Evolutionary conservation across 257 asterid genomes (phyloP), one percentile per base, ranked within the genome.

Genomic region (Primulina eburnea): DNA sequence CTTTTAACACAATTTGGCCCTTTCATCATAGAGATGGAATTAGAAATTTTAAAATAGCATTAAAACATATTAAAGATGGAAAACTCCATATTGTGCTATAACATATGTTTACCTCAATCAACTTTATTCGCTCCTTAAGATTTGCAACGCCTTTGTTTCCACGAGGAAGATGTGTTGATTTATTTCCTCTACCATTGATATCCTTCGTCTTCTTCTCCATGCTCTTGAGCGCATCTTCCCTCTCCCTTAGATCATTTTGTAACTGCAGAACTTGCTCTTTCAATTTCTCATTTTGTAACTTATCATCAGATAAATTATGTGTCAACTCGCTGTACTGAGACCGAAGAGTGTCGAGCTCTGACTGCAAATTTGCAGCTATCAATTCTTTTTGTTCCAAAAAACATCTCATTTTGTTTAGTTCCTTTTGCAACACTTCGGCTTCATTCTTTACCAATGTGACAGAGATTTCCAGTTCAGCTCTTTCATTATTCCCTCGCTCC

Each of bases 1-100:
- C 98, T 79, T 85, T 94, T 71, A 65, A 60, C 76, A 83, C 80
- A 82, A 89, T 81, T 70, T 88, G 89, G 75, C 78, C 86, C 97
- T 94, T 14, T 74, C 56, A 64, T 65, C 68, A 16, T 6, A 4
- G 59, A 75, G 67, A n/a, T 17, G n/a, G 53, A 20, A 75, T 67
- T 34, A 67, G 26, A 4, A 69, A 67, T 65, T 69, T 30, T 10
- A 37, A 16, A 47, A 34, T 60, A 68, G 8, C 43, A 35, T 35
- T 12, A 37, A 75, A 74, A 71, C 34, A 8, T 10, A 43, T 74
- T 59, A 8, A 35, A 11, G 16, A 24, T 59, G 29, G 9, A 17
- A 50, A 62, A 32, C 72, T 20, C 35, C 18, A 24, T 68, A 9
- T 6, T 1, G 8, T 8, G 17, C 6, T 40, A n/a, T 69, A 4